phyloP scores from a whole-genome alignment of 306 rosid genomes.

The Quercus suber region DNA sequence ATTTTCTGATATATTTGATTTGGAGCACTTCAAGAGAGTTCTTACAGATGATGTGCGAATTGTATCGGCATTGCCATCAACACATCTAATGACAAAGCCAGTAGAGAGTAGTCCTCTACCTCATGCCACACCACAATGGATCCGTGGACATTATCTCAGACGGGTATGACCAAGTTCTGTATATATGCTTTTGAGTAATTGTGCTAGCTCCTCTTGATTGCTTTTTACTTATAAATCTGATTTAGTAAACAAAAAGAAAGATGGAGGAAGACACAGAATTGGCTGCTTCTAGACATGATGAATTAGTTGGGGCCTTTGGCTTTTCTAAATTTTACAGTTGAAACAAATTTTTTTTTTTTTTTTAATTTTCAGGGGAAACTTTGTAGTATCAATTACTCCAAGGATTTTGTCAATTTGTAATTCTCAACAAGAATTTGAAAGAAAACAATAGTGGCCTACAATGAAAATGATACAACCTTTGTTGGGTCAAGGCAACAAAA shows the following conservation, averaged over 20 bases:
- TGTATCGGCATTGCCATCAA: constrained; percentile 87
- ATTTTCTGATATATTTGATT: too few relatives aligned
- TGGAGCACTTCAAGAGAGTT: constrained; percentile 80
- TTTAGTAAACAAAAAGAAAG: neutral
- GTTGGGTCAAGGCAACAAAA: too few relatives aligned
- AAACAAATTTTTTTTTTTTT: neutral
- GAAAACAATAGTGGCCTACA: too few relatives aligned
- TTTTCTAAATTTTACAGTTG: too few relatives aligned
- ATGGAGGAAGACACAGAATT: too few relatives aligned
- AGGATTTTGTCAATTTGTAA: too few relatives aligned
- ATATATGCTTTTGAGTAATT: neutral
- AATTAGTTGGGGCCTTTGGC: too few relatives aligned
- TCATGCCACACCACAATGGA: constrained; percentile 78
- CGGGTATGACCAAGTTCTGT: constrained; percentile 47
- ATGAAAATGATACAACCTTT: too few relatives aligned
- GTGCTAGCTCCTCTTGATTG: neutral
- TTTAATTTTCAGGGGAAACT: neutral
- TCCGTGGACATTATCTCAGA: constrained; percentile 70
- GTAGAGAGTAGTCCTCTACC: constrained; percentile 84
- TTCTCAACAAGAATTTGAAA: too few relatives aligned
- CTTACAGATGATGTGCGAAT: too few relatives aligned
- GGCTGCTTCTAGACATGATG: too few relatives aligned
- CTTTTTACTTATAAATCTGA: neutral
- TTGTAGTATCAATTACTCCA: neutral
- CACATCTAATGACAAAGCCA: constrained; percentile 75